phyloP scores from a whole-genome alignment of 208 protist genomes.

The Trypanosoma cruzi region DNA sequence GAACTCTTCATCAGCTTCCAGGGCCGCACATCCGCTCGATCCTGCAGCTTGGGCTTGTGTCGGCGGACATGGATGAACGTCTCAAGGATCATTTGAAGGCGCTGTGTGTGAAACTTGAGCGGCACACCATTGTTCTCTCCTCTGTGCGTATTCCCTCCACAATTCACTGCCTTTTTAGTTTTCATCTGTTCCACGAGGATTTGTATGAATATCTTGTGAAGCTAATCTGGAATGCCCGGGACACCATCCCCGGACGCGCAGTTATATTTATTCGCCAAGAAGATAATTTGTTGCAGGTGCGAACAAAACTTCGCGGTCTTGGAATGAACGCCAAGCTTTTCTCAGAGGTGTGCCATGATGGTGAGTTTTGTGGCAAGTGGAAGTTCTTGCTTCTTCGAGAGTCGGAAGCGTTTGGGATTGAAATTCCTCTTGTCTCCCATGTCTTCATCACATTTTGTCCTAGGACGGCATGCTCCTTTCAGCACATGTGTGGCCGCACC shows the following conservation, averaged over 20 bases:
- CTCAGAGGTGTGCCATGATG: conserved; percentile 69
- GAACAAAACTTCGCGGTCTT: conserved; percentile 50
- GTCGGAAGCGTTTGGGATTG: conserved; percentile 72
- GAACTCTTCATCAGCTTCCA: conserved; percentile 82
- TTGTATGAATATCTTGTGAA: conserved; percentile 44
- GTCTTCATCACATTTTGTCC: conserved; percentile 85
- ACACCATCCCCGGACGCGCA: conserved; percentile 70
- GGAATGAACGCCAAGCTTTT: conserved; percentile 83
- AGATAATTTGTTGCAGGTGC: conserved; percentile 57
- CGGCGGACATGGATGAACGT: conserved; percentile 59
- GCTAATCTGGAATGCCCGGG: conserved; percentile 67
- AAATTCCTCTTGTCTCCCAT: conserved; percentile 82
- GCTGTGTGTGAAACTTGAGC: conserved; percentile 74
- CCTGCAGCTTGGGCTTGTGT: conserved; percentile 81
- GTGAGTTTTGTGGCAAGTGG: conserved; percentile 56
- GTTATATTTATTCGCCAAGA: conserved; percentile 65
- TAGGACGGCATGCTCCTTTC: conserved; percentile 58
- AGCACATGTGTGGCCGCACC: conserved; percentile 85
- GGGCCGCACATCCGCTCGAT: conserved; percentile 85
- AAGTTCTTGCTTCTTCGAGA: conserved; percentile 80
- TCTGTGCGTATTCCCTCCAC: conserved; percentile 70
- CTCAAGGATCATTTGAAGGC: conserved; percentile 77
- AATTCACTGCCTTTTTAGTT: conserved; percentile 85
- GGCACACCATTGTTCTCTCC: conserved; percentile 74
- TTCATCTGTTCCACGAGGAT: conserved; percentile 47